Evolutionary conservation across 2,329 filamentous ascomycete genomes (phyloP).

Genomic region (Septoria linicola): DNA sequence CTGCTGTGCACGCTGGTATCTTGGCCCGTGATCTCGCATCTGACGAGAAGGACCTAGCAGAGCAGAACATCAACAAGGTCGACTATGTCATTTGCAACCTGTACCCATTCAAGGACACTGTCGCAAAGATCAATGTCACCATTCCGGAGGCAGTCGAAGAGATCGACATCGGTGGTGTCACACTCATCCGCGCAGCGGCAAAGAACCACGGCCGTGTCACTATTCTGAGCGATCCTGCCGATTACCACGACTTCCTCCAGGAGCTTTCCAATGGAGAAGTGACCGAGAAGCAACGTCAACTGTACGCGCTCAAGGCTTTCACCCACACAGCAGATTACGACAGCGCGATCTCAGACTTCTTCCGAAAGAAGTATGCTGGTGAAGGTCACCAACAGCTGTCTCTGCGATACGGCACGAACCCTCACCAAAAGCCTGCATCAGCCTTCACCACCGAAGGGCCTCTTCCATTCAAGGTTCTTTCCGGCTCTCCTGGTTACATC

Average conservation of each 20-base stretch:
- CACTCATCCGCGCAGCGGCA: constrained; percentile 89
- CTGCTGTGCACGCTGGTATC: constrained; percentile 73
- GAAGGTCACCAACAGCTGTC: constrained; percentile 79
- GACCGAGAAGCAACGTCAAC: constrained; percentile 77
- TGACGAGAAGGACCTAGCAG: constrained; percentile 93
- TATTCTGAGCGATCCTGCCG: constrained; percentile 87
- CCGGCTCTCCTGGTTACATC: constrained; percentile 90
- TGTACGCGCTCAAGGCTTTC: constrained; percentile 95
- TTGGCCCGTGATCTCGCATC: constrained; percentile 91
- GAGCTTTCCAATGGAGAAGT: constrained; percentile 87
- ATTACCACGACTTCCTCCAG: constrained; percentile 91
- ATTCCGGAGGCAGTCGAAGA: constrained; percentile 96
- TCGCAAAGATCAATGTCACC: constrained; percentile 95
- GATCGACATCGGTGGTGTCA: constrained; percentile 97
- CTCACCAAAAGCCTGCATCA: constrained; percentile 94
- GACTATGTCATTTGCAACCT: constrained; percentile 97
- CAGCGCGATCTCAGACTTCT: constrained; percentile 90
- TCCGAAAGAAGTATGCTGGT: constrained; percentile 92
- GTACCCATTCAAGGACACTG: constrained; percentile 98
- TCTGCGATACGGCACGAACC: constrained; percentile 93
- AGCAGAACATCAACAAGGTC: constrained; percentile 92
- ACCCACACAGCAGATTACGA: constrained; percentile 98
- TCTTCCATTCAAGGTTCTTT: constrained; percentile 91
- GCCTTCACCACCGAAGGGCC: constrained; percentile 71
- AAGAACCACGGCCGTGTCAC: constrained; percentile 98